Evolutionary conservation across 129 eudicot genomes (phyloP), one percentile per base, ranked within the genome.

Genomic region (Centella asiatica): DNA sequence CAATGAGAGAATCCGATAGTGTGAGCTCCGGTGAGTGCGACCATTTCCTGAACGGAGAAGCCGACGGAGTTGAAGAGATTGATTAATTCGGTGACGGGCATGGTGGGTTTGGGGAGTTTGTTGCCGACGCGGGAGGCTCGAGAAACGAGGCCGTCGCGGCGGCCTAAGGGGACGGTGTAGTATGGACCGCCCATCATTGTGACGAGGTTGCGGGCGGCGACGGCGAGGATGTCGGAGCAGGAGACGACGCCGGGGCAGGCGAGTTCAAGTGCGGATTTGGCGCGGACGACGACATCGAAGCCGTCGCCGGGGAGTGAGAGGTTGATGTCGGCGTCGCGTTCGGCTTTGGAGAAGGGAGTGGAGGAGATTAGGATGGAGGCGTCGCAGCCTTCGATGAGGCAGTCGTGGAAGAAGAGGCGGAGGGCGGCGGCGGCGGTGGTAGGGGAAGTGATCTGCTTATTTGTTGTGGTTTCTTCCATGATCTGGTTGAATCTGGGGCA

Each of bases 341-440:
- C 95, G 65, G 97, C 88, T 44, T 67, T 64, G 78, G 56, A 69
- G 93, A 81, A 83, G 50, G 78, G 79, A n/a, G 87, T 86, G 60
- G 95, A 83, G 66, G 97, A 60, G 65, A 90, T 63, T 4, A 90
- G 82, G 33, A 79, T 69, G 59, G 97, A 90, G 44, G 80, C 93
- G 69, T 90, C 95, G 72, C 95, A 83, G 63, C 97, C 95, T 18
- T 67, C 72, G 74, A 81, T 77, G 66, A 90, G 58, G 69, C 93
- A 86, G 76, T 88, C 96, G 76, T 88, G 96, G 94, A 88, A 84
- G 82, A 88, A 88, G 69, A 88, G 89, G 62, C 95, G 95, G 82
- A 85, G 90, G 10, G 88, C 52, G 55, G 70, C 95, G 76, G 92
- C 97, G 67, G 95, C 92, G 67, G 97, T 85, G 73, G 97, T 85